phyloP scores from a whole-genome alignment of 495 filamentous ascomycete genomes.

The Daldinia loculata region DNA sequence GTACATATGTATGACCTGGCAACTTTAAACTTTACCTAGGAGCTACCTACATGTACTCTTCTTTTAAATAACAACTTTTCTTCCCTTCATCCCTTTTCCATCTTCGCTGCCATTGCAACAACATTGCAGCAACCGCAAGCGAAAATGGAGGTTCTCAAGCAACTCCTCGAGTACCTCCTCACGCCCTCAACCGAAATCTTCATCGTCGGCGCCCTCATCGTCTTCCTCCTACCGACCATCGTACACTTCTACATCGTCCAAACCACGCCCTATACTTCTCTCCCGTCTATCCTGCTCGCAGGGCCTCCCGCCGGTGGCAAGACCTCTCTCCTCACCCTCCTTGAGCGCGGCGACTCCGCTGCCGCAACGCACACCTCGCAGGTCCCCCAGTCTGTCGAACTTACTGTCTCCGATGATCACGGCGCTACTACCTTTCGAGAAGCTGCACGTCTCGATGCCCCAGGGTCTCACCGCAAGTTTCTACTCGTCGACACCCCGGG shows the following conservation, averaged over 20 bases:
- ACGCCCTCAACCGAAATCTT: slow-evolving; percentile 65
- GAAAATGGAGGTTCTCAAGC: slow-evolving; percentile 42
- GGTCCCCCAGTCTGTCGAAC: slow-evolving; percentile 73
- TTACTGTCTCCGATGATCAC: slow-evolving; percentile 70
- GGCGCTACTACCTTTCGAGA: slow-evolving; percentile 70
- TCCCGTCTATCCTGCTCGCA: slow-evolving; percentile 84
- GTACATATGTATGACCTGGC: background rate
- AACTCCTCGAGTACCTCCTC: slow-evolving; percentile 55
- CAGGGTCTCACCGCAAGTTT: slow-evolving; percentile 70
- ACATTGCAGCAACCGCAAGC: slow-evolving; percentile 10
- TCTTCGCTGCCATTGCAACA: background rate
- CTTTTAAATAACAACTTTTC: slow-evolving; percentile 1
- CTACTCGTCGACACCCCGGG: slow-evolving; percentile 88
- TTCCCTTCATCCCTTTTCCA: background rate
- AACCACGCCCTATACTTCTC: slow-evolving; percentile 66
- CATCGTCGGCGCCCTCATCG: slow-evolving; percentile 70
- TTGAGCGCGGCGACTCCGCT: slow-evolving; percentile 53
- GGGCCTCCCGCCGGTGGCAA: slow-evolving; percentile 90
- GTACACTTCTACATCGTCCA: slow-evolving; percentile 80
- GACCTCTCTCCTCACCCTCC: slow-evolving; percentile 82
- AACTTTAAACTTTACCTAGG: background rate
- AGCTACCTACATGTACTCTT: background rate
- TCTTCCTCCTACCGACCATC: slow-evolving; percentile 76
- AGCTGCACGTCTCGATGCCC: slow-evolving; percentile 52
- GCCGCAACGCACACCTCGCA: slow-evolving; percentile 85